Evolutionary conservation across 78 protist genomes (phyloP).

Genomic region (Speleostelium caveatum): DNA sequence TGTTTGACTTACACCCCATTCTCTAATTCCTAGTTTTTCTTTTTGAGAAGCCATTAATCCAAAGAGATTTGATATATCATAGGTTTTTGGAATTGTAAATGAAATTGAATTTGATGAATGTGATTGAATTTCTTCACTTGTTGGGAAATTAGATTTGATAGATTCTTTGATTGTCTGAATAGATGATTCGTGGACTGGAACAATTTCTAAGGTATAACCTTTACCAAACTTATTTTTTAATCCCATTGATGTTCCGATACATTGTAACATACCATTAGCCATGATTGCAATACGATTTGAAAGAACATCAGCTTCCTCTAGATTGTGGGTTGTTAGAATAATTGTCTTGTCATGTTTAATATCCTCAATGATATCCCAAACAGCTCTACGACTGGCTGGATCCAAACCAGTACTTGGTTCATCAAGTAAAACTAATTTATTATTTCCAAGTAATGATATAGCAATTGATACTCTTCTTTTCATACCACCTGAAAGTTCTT

Average conservation of each 20-base stretch:
- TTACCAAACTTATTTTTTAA: conserved; percentile 26
- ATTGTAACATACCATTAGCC: conserved; percentile 28
- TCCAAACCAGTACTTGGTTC: conserved; percentile 82
- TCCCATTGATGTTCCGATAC: conserved; percentile 26
- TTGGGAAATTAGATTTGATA: background rate
- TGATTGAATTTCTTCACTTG: background rate
- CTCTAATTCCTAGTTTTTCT: conserved; percentile 15
- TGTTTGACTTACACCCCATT: conserved; percentile 45
- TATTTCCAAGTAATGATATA: conserved; percentile 71
- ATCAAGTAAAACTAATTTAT: conserved; percentile 23
- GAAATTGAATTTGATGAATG: background rate
- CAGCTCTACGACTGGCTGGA: conserved; percentile 17
- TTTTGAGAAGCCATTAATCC: background rate
- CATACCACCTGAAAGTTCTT: conserved; percentile 88
- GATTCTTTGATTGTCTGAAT: background rate
- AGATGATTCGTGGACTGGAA: background rate
- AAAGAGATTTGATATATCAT: background rate
- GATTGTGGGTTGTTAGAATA: conserved; percentile 64
- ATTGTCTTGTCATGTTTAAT: conserved; percentile 37
- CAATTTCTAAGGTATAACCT: conserved; percentile 12
- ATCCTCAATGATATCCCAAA: conserved; percentile 55
- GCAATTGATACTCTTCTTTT: conserved; percentile 85
- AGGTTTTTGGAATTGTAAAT: conserved; percentile 3
- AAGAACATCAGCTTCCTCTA: conserved; percentile 75
- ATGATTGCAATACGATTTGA: conserved; percentile 78